Evolutionary conservation across 169 alveolate species (phyloP), one percentile per base, ranked within the genome.

Genomic region (Plasmodium malariae): DNA sequence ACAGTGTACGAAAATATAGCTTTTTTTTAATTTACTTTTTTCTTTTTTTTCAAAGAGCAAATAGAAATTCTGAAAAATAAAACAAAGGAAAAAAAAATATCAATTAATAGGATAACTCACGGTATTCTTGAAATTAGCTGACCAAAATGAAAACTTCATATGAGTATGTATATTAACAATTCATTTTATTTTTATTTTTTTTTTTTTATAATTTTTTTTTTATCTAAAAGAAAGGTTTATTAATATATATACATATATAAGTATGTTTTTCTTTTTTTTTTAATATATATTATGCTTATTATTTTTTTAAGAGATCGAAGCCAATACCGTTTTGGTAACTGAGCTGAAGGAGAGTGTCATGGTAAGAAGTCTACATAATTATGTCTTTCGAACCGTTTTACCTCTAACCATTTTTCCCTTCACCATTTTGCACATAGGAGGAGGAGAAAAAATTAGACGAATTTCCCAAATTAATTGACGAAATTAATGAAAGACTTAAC

Each of bases 361-460:
- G 67, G 89, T 78, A 34, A 24, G 34, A 36, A 6, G 34, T 57
- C 36, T 11, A 21, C 32, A 57, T 19, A 19, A 4, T 32, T n/a
- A 12, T 65, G 5, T 34, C 7, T 68, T 40, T 40, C 59, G 17
- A 4, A 7, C 6, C 1, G 19, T 48, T 48, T 48, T 48, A n/a
- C 0, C 57, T 48, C 12, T 48, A 24, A 5, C 4, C 9, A 5
- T 40, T 40, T 40, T 40, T 40, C 9, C 9, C 11, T 62, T 62
- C 21, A 12, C 0, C 6, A 5, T 26, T 49, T 51, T 48, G 9
- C 30, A 12, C 30, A 21, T 37, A 83, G 91, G 91, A 83, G 34
- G 86, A 83, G 37, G 91, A 83, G 51, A 83, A 83, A 51, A 83
- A 83, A 36, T 55, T 83, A 34, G 83, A 65, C 12, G 91, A 83